phyloP scores from a whole-genome alignment of 140 eudicot genomes.

The Oenanthe javanica region DNA sequence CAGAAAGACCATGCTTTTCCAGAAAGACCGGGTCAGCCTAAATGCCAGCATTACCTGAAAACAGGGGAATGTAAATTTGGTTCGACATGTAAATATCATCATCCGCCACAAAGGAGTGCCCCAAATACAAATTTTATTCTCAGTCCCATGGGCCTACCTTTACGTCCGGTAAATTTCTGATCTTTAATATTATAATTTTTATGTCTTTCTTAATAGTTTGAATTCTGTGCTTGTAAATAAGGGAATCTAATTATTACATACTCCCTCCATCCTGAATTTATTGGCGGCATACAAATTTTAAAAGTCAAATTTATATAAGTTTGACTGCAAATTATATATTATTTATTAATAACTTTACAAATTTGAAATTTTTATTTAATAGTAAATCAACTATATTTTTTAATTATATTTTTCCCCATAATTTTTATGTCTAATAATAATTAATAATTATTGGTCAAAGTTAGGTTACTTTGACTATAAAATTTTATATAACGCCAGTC shows the following conservation, averaged over 20 bases:
- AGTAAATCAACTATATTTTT: too few species aligned
- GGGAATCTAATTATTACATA: background rate
- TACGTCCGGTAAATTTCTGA: constrained; percentile 62
- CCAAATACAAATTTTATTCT: constrained; percentile 46
- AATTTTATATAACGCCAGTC: too few species aligned
- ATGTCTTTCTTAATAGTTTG: background rate
- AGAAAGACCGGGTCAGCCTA: constrained; percentile 86
- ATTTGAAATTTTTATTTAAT: too few species aligned
- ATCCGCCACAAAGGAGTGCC: constrained; percentile 66
- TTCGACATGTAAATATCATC: constrained; percentile 81
- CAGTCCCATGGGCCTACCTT: constrained; percentile 93
- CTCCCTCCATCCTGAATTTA: too few species aligned
- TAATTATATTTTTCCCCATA: too few species aligned
- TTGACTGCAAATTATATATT: too few species aligned
- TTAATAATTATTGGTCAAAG: too few species aligned
- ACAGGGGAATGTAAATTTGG: constrained; percentile 92
- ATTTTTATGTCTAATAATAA: too few species aligned
- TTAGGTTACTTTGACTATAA: too few species aligned
- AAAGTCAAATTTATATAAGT: too few species aligned
- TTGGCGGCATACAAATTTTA: too few species aligned
- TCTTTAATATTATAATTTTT: background rate
- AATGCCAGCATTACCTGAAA: constrained; percentile 70
- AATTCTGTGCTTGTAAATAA: background rate
- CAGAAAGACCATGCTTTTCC: constrained; percentile 57
- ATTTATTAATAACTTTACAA: too few species aligned